Evolutionary conservation across 116 monocot genomes (phyloP).

Genomic region (Dioscorea cayenensis): DNA sequence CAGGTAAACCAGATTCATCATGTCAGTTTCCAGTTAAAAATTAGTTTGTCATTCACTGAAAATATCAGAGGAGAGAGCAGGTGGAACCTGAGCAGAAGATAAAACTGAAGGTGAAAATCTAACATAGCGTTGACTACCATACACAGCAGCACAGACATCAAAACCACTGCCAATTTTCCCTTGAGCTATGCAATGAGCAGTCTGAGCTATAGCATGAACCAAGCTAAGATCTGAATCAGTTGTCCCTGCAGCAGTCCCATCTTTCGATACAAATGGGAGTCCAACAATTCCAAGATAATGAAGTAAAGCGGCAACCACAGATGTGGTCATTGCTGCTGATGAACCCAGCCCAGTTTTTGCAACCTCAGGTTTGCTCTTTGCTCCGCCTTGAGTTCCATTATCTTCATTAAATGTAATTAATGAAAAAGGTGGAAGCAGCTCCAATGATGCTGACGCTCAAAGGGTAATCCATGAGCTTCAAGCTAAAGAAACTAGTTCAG

Average conservation of each 20-base stretch:
- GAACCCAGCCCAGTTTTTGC: slow-evolving; percentile 98
- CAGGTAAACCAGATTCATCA: too few species aligned
- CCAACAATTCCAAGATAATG: slow-evolving; percentile 79
- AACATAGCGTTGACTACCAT: slow-evolving; percentile 89
- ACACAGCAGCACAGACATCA: slow-evolving; percentile 98
- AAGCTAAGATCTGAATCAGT: slow-evolving; percentile 56
- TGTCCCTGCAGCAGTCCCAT: slow-evolving; percentile 10
- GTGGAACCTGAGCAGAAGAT: slow-evolving; percentile 70
- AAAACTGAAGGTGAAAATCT: slow-evolving; percentile 86
- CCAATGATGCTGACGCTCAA: slow-evolving; percentile 65
- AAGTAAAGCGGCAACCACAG: slow-evolving; percentile 84
- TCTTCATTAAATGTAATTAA: slow-evolving; percentile 69
- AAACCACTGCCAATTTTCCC: slow-evolving; percentile 99
- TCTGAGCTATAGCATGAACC: slow-evolving; percentile 87
- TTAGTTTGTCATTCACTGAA: too few species aligned
- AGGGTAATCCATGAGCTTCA: slow-evolving; percentile 58
- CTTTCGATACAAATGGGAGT: slow-evolving; percentile 31
- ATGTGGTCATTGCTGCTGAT: slow-evolving; percentile 98
- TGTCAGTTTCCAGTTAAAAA: too few species aligned
- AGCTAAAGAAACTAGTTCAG: slow-evolving; percentile 40
- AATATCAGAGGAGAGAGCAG: neutral
- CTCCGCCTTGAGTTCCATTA: slow-evolving; percentile 32
- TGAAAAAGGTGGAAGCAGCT: slow-evolving; percentile 68
- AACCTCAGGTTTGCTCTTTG: slow-evolving; percentile 84
- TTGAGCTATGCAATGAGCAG: slow-evolving; percentile 98